Conservation (phyloP, 441 rosid genomes). For the Kokia cookei region DNA sequence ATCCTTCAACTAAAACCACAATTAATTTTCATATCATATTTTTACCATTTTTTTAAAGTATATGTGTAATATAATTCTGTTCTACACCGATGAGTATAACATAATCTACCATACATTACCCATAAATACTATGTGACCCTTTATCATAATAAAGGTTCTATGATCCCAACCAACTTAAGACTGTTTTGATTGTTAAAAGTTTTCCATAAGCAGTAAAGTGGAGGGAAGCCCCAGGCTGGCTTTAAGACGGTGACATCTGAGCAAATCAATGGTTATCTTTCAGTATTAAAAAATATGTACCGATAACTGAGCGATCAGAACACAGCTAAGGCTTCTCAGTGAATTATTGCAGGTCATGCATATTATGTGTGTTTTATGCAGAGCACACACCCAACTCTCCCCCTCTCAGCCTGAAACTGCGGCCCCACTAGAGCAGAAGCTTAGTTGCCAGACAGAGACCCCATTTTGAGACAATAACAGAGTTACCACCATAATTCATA, state of each 20-base stretch:
- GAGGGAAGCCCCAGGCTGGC: background rate
- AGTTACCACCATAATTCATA: slow-evolving; percentile 15
- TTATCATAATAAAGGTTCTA: too few species aligned
- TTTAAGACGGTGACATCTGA: background rate
- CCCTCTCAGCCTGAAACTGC: slow-evolving; percentile 3
- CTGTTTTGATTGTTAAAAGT: too few species aligned
- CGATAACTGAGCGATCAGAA: background rate
- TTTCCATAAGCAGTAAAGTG: background rate
- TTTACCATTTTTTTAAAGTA: too few species aligned
- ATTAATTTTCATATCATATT: too few species aligned
- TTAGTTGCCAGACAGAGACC: slow-evolving; percentile 2
- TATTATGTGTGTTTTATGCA: slow-evolving; percentile 11
- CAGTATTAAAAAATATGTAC: slow-evolving; percentile 1
- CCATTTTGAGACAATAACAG: slow-evolving; percentile 9
- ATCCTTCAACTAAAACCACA: too few species aligned
- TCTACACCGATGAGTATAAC: too few species aligned
- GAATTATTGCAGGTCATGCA: slow-evolving; percentile 29
- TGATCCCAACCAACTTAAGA: too few species aligned
- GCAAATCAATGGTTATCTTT: slow-evolving; percentile 1
- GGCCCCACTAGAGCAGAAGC: slow-evolving; percentile 11
- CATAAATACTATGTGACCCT: too few species aligned
- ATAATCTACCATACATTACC: too few species aligned
- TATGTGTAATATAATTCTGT: too few species aligned
- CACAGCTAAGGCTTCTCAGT: slow-evolving; percentile 4
- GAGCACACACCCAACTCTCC: slow-evolving; percentile 2